phyloP scores from a whole-genome alignment of 2,329 filamentous ascomycete species.

The Stromatinia cepivora region DNA sequence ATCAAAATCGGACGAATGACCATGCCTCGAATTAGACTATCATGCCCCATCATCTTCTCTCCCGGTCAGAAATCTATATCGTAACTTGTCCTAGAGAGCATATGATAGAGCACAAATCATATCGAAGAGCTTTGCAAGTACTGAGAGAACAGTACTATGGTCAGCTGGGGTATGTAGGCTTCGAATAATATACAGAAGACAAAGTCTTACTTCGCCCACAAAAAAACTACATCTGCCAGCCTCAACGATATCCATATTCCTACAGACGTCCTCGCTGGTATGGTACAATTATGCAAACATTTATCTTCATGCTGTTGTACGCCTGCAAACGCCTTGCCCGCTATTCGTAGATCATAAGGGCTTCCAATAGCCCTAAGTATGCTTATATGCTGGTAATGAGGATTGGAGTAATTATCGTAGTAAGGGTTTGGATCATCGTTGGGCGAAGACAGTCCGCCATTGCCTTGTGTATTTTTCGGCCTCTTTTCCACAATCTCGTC shows the following conservation, averaged over 20 bases:
- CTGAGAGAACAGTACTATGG: conserved; percentile 28
- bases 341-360: conserved; percentile 37
- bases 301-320: conserved; percentile 29
- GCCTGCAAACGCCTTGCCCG: conserved; percentile 38
- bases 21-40: neutral
- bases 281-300: conserved; percentile 35
- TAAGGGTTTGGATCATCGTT: conserved; percentile 27
- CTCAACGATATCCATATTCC: conserved; percentile 31
- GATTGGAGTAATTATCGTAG: conserved; percentile 28
- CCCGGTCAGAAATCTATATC: neutral
- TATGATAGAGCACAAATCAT: neutral
- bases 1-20: neutral
- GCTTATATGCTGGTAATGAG: conserved; percentile 23
- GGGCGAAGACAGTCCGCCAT: conserved; percentile 40
- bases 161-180: conserved; percentile 36
- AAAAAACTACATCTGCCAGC: conserved; percentile 36
- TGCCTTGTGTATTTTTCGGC: conserved; percentile 48
- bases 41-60: neutral
- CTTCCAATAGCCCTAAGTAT: conserved; percentile 27
- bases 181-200: conserved; percentile 36
- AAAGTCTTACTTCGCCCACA: conserved; percentile 26
- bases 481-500: conserved; percentile 69
- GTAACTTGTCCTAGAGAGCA: neutral
- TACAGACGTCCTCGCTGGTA: conserved; percentile 31
- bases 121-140: conserved; percentile 17